A percentile compares a stretch with the other conserved stretches of the same genome.
Conservation (phyloP, 2,329 filamentous ascomycete species). For the Colletotrichum liriopes region DNA sequence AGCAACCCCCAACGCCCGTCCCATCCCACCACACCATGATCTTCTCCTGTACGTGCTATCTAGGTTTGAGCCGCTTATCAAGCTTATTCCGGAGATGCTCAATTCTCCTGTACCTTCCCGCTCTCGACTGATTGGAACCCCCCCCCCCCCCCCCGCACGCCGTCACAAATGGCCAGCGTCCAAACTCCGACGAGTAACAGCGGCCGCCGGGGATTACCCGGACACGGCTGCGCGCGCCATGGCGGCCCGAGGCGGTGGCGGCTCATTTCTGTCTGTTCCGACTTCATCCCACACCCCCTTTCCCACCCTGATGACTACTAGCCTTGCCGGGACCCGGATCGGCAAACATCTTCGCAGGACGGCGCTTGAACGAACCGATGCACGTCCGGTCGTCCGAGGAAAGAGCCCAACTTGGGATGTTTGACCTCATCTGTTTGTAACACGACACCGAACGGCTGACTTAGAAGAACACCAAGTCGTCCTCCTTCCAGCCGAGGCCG, state of each 20-base stretch:
- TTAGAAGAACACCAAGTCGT: constrained; percentile 84
- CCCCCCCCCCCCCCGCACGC: background rate
- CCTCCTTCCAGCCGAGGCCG: constrained; percentile 79
- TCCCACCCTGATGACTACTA: background rate
- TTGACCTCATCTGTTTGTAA: background rate
- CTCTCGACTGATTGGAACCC: background rate
- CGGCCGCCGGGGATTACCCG: background rate
- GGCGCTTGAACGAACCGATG: background rate
- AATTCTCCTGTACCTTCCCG: background rate
- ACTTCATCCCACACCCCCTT: background rate
- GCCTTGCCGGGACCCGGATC: constrained; percentile 31
- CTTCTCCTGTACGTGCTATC: constrained; percentile 6
- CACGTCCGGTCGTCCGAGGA: background rate
- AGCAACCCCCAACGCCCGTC: constrained; percentile 9
- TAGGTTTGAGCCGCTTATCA: constrained; percentile 25
- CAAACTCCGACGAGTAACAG: background rate
- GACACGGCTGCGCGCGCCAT: constrained; percentile 8
- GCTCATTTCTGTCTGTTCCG: constrained; percentile 1
- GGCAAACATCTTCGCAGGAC: constrained; percentile 5
- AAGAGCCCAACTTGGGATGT: background rate
- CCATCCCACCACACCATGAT: constrained; percentile 12
- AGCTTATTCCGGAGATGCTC: constrained; percentile 36
- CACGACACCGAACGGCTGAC: background rate
- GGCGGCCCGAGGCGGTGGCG: constrained; percentile 31
- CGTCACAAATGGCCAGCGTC: background rate